Evolutionary conservation across 177 flowering plant species (phyloP).

Genomic region (Telopea speciosissima): DNA sequence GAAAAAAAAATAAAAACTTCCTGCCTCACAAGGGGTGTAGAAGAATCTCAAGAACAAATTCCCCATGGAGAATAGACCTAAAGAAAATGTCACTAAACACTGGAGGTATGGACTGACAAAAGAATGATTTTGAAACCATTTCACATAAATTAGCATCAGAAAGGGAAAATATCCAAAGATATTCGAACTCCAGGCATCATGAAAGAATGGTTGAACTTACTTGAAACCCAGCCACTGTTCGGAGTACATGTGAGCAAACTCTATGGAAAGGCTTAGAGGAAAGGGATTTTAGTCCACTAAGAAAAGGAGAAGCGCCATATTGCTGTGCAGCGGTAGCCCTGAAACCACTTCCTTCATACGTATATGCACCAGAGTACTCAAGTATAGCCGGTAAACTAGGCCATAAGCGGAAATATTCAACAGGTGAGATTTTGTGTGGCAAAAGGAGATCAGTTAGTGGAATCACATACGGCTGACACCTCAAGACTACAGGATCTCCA

Average conservation of each 20-base stretch:
- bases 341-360: conserved; percentile 97
- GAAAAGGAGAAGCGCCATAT: conserved; percentile 88
- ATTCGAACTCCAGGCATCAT: background rate
- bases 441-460: conserved; percentile 90
- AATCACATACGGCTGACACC: conserved; percentile 94
- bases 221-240: conserved; percentile 97
- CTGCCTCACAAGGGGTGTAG: too few relatives aligned
- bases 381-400: conserved; percentile 95
- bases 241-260: conserved; percentile 91
- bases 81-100: too few relatives aligned
- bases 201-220: conserved; percentile 28
- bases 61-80: too few relatives aligned
- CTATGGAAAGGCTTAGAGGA: conserved; percentile 89
- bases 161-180: background rate
- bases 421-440: conserved; percentile 94
- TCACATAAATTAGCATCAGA: background rate
- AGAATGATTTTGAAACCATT: background rate
- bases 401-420: conserved; percentile 94
- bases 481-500: conserved; percentile 89
- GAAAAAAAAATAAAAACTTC: too few relatives aligned
- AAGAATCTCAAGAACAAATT: too few relatives aligned
- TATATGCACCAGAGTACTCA: conserved; percentile 86
- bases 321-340: conserved; percentile 98
- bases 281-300: conserved; percentile 85
- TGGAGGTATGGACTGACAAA: too few relatives aligned